Percentiles rank a stretch among this genome's conserved stretches.
Evolutionary conservation across 306 rosid species (phyloP).

Genomic region (Abrus precatorius): DNA sequence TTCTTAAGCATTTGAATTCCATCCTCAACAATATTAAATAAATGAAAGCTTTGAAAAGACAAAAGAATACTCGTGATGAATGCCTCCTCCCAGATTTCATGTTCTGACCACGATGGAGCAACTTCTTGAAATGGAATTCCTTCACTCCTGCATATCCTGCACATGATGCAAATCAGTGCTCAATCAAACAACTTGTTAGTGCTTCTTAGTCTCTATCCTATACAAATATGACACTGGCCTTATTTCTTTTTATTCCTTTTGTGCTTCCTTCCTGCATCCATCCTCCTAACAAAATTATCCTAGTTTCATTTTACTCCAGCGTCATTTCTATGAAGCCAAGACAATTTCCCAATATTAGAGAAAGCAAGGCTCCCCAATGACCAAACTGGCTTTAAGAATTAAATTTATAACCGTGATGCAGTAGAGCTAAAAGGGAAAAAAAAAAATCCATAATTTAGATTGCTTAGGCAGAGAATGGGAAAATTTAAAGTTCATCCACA

Average conservation of each 20-base stretch:
- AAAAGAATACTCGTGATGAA: slow-evolving; percentile 79
- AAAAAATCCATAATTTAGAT: background rate
- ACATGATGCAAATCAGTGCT: slow-evolving; percentile 32
- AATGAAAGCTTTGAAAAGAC: slow-evolving; percentile 33
- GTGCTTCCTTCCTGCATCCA: slow-evolving; percentile 9
- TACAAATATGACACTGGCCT: slow-evolving; percentile 1
- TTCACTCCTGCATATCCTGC: slow-evolving; percentile 73
- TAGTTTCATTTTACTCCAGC: slow-evolving; percentile 37
- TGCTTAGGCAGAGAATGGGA: slow-evolving; percentile 10
- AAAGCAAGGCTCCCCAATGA: slow-evolving; percentile 29
- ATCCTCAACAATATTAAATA: slow-evolving; percentile 18
- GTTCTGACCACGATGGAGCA: slow-evolving; percentile 84
- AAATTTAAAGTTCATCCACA: slow-evolving; percentile 23
- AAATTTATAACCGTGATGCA: slow-evolving; percentile 31
- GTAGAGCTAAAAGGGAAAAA: slow-evolving; percentile 1
- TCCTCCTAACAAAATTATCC: slow-evolving; percentile 13
- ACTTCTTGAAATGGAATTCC: slow-evolving; percentile 86
- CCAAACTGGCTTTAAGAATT: slow-evolving; percentile 33
- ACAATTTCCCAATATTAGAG: slow-evolving; percentile 20
- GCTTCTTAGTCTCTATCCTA: slow-evolving; percentile 34
- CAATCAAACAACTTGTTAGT: slow-evolving; percentile 29
- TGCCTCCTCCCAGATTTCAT: slow-evolving; percentile 83
- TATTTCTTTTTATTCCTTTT: slow-evolving; percentile 22
- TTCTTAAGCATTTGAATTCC: slow-evolving; percentile 27
- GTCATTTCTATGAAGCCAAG: slow-evolving; percentile 8